Base-by-base conservation (phyloP, 805 yeast genomes). In the Candida manassasensis region DNA sequence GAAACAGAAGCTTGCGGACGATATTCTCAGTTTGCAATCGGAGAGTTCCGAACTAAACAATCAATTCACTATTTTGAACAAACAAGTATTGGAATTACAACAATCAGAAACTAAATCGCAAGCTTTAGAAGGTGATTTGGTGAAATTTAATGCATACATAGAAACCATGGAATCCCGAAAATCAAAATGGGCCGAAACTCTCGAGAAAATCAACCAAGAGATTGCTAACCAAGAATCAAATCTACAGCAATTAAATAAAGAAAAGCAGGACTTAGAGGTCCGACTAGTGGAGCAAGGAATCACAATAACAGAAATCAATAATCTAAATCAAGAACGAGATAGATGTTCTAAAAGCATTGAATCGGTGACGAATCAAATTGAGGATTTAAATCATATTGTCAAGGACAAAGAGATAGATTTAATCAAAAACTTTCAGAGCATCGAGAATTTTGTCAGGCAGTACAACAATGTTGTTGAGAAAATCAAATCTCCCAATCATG, bases 121-220 rank as follows among this genome's bases (percentile, higher is more conserved):
- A 41, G 84, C 86, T 1, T 61, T 87, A 37, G 83, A 81, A 43
- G 75, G 75, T 42, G 96, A 87, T 55, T 66, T 82, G 28, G 62
- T 64, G 29, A 82, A 83, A 55, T 83, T 85, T 49, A 71, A 75
- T 47, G 81, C 78, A n/a, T 85, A 82, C 50, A 77, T 84, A 35
- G 76, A 76, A 29, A 68, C 76, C 6, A 79, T 84, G 75, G 75
- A 78, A 45, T 63, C 64, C n/a, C 68, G 85, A 41, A 81, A 79
- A 44, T 45, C 54, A 10, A 79, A 77, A 51, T 84, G 95, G 93
- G 67, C 72, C 2, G 57, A 49, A 12, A 73, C 77, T 29, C 52
- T 86, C 32, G 63, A 68, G n/a, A 76, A 76, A 43, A 71, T 84
- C 39, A 63, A 68, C 21, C 56, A 53, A 5, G 93, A 84, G 48